Evolutionary conservation across 768 basidiomycete genomes (phyloP).

Genomic region (Pulveroboletus sp.): DNA sequence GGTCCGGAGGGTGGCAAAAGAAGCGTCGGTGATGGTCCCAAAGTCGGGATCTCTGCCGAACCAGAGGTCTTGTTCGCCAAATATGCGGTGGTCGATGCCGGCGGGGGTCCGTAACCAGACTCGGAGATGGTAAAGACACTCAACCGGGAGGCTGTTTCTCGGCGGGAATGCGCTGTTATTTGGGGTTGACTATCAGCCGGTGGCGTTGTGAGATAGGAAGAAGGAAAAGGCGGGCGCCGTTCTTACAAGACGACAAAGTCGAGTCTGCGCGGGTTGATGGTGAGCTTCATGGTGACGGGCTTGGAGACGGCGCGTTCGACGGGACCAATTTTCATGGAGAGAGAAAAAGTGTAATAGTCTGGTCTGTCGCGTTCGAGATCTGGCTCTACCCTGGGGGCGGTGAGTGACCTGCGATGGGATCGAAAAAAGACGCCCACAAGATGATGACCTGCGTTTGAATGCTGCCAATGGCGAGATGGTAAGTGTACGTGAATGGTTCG

Average conservation of each 20-base stretch:
- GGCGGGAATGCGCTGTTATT: constrained; percentile 53
- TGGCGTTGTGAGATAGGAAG: background rate
- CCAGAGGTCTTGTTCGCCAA: constrained; percentile 65
- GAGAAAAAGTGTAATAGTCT: constrained; percentile 46
- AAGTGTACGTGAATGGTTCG: constrained; percentile 40
- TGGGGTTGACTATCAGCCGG: background rate
- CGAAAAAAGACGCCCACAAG: constrained; percentile 39
- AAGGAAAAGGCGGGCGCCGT: too few relatives aligned
- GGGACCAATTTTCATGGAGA: constrained; percentile 53
- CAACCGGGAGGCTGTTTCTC: constrained; percentile 52
- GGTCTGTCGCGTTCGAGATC: constrained; percentile 18
- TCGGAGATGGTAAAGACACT: constrained; percentile 54
- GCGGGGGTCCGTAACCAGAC: constrained; percentile 58
- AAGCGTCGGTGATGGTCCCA: constrained; percentile 51
- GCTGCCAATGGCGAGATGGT: constrained; percentile 42
- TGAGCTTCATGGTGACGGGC: constrained; percentile 44
- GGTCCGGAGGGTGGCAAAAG: constrained; percentile 49
- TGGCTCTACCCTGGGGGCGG: constrained; percentile 29
- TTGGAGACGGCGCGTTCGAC: constrained; percentile 54
- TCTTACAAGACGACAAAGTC: constrained; percentile 63
- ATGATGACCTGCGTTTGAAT: constrained; percentile 50
- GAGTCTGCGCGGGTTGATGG: constrained; percentile 51
- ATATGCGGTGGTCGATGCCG: constrained; percentile 60
- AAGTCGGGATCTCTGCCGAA: constrained; percentile 68
- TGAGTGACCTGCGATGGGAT: background rate